Base-by-base conservation (phyloP, 805 yeast species). In the Pichia sporocuriosa region DNA sequence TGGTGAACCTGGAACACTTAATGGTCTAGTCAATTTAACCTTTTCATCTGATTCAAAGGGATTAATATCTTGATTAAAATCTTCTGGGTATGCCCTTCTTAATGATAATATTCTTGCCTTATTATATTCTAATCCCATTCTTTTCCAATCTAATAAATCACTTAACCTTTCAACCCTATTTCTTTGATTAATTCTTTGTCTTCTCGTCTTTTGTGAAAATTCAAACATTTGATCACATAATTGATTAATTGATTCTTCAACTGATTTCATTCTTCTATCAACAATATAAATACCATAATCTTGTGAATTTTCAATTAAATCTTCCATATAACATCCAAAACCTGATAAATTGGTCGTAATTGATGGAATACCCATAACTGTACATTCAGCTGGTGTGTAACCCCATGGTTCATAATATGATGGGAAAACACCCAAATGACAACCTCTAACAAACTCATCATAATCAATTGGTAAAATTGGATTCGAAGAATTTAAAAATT, bases 321-420 rank as follows among this genome's bases (percentile, higher is more conserved):
- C 97, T 66, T 90, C 98, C 97, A 90, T 90, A 67, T 90, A 90
- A 51, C 97, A 94, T 37, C 98, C 98, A 59, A 90, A 90, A 1
- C 98, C 98, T 2, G 96, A 86, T 46, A 90, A 68, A 61, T 90
- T 90, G 32, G 98, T 90, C 10, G 98, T 90, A 56, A 90, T 85
- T 6, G 96, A 86, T 15, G 98, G 98, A 45, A 93, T 95, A 43
- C 98, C 98, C 98, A 90, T 90, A 20, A 93, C 98, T 0, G 98
- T 90, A 69, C 98, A 93, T 63, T 90, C 98, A 8, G 97, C 97
- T 3, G 98, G 98, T 2, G 98, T 90, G 64, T 90, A 90, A 30
- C 98, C 98, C 98, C 98, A 90, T 4, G 98, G 98, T 67, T 90
- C 98, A 60, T 90, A 90, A 67, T 90, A 90, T 0, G 96, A 87